These are phyloP conservation scores for Sporothrix globosa DNA, from an alignment of 2,329 filamentous ascomycete species.

Conservation along the genomic window DNA sequence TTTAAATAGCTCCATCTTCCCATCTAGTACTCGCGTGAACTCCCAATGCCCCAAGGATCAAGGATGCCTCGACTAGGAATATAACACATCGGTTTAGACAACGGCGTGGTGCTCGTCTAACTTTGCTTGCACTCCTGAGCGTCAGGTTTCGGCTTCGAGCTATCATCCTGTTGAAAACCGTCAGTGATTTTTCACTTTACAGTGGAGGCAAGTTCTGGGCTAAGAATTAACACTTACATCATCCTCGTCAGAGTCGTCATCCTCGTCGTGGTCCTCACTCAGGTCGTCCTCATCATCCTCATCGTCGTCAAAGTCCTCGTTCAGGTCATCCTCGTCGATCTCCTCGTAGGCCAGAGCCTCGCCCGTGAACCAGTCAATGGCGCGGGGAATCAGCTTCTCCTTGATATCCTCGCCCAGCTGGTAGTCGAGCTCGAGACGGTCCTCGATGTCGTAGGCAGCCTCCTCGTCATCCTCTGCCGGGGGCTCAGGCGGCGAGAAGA, in stretches of 20 bases:
- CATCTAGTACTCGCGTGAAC: slow-evolving; percentile 6
- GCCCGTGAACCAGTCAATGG: slow-evolving; percentile 99
- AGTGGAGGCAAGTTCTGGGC: not conserved
- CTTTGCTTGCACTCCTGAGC: slow-evolving; percentile 96
- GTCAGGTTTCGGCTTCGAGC: slow-evolving; percentile 89
- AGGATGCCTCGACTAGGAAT: not conserved
- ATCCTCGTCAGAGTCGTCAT: slow-evolving; percentile 73
- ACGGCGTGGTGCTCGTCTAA: slow-evolving; percentile 50
- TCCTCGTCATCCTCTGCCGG: slow-evolving; percentile 74
- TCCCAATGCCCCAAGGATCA: not conserved
- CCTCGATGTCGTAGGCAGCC: slow-evolving; percentile 88
- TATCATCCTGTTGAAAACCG: slow-evolving; percentile 68
- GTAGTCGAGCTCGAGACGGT: slow-evolving; percentile 96
- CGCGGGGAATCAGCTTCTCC: slow-evolving; percentile 97
- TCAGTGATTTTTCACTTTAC: slow-evolving; percentile 30
- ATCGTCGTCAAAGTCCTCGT: slow-evolving; percentile 83
- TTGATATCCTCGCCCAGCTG: slow-evolving; percentile 99
- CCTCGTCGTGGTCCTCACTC: slow-evolving; percentile 82
- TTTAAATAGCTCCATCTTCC: slow-evolving; percentile 10
- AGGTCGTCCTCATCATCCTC: slow-evolving; percentile 91
- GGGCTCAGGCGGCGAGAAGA: slow-evolving; percentile 93
- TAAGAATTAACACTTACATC: slow-evolving; percentile 57
- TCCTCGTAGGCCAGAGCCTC: slow-evolving; percentile 98
- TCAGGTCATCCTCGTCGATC: slow-evolving; percentile 78
- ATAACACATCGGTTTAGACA: slow-evolving; percentile 15